Evolutionary conservation across 2,329 filamentous ascomycete genomes (phyloP), one percentile per base, ranked within the genome.

Genomic region (Davidsoniella neocaledoniae): DNA sequence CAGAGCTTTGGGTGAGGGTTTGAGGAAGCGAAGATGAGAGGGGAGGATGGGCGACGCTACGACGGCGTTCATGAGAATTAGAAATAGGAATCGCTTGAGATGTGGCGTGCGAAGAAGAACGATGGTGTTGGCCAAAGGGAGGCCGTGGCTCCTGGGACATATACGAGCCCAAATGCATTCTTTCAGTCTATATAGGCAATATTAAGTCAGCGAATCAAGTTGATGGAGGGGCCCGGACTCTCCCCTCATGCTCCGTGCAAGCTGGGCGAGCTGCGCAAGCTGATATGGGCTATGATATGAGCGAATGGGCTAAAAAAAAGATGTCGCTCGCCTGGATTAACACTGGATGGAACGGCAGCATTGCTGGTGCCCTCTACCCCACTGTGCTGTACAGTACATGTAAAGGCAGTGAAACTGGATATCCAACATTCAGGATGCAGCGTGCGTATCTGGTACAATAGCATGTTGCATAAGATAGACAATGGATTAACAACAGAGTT

Each of bases 71-170:
- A 16, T 45, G 43, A 12, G 6, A 36, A 33, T 33, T 33, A 45
- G 14, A 16, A 10, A n/a, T 46, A 38, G 44, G 38, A 46, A 46
- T 46, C 19, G 42, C 17, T 41, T 46, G 44, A 39, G 44, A 23
- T 17, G 44, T 16, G 19, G 17, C 21, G 17, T 49, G 41, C 7
- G 47, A 49, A 8, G 48, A 36, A 29, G 40, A 49, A n/a, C 40
- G 42, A 9, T 43, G 48, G 19, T 40, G 41, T 29, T 45, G 26
- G 33, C 23, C 41, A 14, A 40, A 44, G 41, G 48, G 48, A 44
- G 48, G 42, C n/a, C 41, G n/a, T 17, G 29, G 17, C 48, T 49
- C 48, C 29, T 49, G 48, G 48, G 41, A 38, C 41, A 38, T 33
- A 12, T 49, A 42, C 41, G 42, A 29, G 48, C 48, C 48, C 17